Percentiles rank a stretch among this genome's conserved stretches.
These are phyloP conservation scores for Talaromyces amestolkiae DNA, from an alignment of 2,329 filamentous ascomycete species.

Conservation along the genomic window DNA sequence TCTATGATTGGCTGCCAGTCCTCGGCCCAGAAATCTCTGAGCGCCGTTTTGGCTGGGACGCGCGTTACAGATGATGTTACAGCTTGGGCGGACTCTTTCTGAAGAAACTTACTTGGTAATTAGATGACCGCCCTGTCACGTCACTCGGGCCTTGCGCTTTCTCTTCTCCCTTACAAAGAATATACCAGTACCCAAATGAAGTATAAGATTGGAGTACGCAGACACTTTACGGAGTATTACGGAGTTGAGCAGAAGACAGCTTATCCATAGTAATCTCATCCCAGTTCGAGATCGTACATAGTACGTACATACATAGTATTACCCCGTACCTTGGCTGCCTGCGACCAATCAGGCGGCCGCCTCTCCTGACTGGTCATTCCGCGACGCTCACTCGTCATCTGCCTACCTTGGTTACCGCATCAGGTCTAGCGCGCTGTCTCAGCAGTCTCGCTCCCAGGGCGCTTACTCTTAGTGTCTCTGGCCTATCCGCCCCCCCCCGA, in stretches of 20 bases:
- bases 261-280: too few species aligned
- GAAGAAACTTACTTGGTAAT: background rate
- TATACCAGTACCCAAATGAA: background rate
- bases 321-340: slow-evolving; percentile 3
- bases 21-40: background rate
- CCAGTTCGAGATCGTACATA: too few species aligned
- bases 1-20: background rate
- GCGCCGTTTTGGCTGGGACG: background rate
- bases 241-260: too few species aligned
- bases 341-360: slow-evolving; percentile 17
- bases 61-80: slow-evolving; percentile 5
- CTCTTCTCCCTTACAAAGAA: background rate
- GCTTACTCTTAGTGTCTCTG: background rate
- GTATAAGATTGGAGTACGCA: background rate
- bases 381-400: slow-evolving; percentile 11
- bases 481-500: background rate
- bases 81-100: background rate
- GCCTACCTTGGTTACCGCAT: slow-evolving; percentile 1
- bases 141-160: slow-evolving; percentile 4
- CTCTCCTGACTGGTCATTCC: background rate
- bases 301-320: too few species aligned
- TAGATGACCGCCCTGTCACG: background rate
- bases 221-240: too few species aligned
- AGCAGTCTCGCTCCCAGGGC: background rate
- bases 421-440: background rate